Conservation (phyloP, 2,329 filamentous ascomycete species). For the Aspergillus luchuensis region DNA sequence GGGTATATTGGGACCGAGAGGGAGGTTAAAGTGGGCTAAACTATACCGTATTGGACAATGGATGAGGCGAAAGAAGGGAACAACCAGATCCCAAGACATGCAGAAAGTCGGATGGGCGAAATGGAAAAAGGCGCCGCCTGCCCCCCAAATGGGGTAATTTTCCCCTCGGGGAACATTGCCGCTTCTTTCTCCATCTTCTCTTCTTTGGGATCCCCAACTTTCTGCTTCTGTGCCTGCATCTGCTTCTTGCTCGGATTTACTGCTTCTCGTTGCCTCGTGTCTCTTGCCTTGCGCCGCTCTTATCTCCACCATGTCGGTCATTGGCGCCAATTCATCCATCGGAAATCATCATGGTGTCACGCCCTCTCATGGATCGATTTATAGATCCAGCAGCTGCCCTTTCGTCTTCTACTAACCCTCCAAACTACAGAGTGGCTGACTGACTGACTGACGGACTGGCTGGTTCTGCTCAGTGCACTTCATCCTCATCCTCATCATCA, state of each 20-base stretch:
- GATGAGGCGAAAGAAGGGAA: too few species aligned
- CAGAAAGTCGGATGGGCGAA: not conserved
- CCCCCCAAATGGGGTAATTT: slow-evolving; percentile 9
- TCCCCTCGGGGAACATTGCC: slow-evolving; percentile 13
- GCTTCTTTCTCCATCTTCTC: not conserved
- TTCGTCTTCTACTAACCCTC: not conserved
- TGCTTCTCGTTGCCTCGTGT: too few species aligned
- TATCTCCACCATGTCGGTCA: not conserved
- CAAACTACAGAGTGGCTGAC: too few species aligned
- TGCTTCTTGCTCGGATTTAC: too few species aligned
- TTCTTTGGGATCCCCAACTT: not conserved
- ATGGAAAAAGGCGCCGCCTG: slow-evolving; percentile 19
- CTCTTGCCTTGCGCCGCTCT: too few species aligned
- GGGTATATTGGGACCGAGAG: too few species aligned
- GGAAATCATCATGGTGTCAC: too few species aligned
- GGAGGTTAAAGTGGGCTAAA: too few species aligned
- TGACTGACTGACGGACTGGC: not conserved
- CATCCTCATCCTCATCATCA: not conserved
- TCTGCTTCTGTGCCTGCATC: not conserved
- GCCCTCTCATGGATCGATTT: not conserved
- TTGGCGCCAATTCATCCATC: not conserved
- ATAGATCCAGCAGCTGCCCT: not conserved
- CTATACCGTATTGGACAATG: too few species aligned
- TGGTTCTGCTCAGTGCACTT: not conserved
- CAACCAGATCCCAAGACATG: not conserved